These are phyloP conservation scores for Colletotrichum noveboracense DNA, from an alignment of 2,329 filamentous ascomycete species.

Conservation along the genomic window DNA sequence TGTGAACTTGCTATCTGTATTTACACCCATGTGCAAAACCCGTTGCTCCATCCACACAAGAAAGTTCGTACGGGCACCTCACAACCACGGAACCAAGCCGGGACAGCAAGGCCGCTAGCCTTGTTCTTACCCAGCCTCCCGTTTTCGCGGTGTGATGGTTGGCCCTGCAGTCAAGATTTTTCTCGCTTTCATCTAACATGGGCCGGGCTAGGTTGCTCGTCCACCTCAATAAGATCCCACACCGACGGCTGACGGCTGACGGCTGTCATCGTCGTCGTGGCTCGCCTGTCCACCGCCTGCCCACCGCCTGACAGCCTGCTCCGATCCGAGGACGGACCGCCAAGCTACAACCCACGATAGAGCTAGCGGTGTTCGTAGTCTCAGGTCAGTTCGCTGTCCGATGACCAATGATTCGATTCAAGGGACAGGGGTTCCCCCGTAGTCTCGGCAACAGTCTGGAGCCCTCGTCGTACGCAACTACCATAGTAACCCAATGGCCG, in stretches of 20 bases:
- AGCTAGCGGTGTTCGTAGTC: background rate
- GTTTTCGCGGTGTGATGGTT: background rate
- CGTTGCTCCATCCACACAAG: background rate
- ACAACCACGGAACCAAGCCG: constrained; percentile 7
- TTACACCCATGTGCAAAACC: background rate
- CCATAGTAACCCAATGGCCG: background rate
- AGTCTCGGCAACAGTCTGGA: background rate
- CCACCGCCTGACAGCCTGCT: background rate
- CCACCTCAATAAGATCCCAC: background rate
- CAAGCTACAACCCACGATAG: background rate
- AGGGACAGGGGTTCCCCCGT: background rate
- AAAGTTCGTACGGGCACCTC: background rate
- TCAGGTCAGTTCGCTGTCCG: background rate
- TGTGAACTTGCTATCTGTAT: background rate
- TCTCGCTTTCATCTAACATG: background rate
- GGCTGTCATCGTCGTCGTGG: background rate
- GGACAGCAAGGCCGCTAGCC: constrained; percentile 6
- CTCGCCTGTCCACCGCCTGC: background rate
- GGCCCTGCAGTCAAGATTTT: background rate
- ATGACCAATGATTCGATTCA: background rate
- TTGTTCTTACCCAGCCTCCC: background rate
- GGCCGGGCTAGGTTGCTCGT: background rate
- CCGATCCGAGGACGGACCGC: background rate
- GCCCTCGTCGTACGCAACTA: background rate
- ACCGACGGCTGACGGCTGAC: background rate